phyloP scores from a whole-genome alignment of 768 basidiomycete species.

The Jaapia argillacea region DNA sequence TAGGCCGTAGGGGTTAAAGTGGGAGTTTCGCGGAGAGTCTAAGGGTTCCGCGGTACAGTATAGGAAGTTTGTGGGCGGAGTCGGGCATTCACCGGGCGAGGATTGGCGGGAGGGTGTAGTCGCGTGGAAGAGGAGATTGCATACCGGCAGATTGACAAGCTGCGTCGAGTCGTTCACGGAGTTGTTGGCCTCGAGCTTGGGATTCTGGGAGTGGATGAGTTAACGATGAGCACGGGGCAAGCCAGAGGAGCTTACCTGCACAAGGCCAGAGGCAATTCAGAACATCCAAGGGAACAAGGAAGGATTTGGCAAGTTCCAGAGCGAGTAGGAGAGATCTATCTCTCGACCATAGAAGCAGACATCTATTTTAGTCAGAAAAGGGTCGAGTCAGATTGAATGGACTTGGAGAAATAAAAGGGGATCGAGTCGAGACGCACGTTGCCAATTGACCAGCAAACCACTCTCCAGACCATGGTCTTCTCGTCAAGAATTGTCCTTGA shows the following conservation, averaged over 20 bases:
- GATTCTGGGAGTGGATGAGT: background rate
- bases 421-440: slow-evolving; percentile 34
- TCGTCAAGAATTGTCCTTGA: slow-evolving; percentile 45
- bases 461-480: slow-evolving; percentile 58
- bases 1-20: no score
- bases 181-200: background rate
- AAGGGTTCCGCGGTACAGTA: no score
- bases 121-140: background rate
- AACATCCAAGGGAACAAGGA: slow-evolving; percentile 53
- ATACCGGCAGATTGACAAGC: background rate
- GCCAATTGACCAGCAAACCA: slow-evolving; percentile 66
- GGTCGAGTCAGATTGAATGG: background rate
- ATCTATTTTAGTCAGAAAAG: slow-evolving; percentile 25
- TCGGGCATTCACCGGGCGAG: no score
- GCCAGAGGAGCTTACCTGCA: slow-evolving; percentile 23
- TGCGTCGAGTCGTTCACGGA: background rate
- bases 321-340: slow-evolving; percentile 49
- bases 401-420: no score
- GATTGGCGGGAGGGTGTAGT: background rate
- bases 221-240: background rate
- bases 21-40: no score
- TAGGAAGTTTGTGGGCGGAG: no score
- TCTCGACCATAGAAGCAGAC: slow-evolving; percentile 55
- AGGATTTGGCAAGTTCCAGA: slow-evolving; percentile 54
- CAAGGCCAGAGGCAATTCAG: slow-evolving; percentile 66